A percentile compares a stretch with the other conserved stretches of the same genome.
Evolutionary conservation across 768 basidiomycete genomes (phyloP).

Genomic region (Flagelloscypha sp.): DNA sequence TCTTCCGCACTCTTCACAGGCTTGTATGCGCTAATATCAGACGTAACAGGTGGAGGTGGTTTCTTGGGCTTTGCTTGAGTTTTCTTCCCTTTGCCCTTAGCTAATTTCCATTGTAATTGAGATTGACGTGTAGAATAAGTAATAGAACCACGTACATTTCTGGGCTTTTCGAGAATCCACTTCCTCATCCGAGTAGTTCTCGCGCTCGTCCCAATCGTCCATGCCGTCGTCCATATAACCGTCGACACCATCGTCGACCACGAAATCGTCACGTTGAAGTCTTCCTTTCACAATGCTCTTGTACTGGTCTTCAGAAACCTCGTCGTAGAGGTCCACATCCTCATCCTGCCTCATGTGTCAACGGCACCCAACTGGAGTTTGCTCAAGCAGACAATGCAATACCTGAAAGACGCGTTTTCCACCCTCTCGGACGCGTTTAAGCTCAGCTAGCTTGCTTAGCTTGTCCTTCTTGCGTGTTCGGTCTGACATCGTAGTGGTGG

Average conservation of each 20-base stretch:
- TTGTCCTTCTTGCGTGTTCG: conserved; percentile 20
- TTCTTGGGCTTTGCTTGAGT: conserved; percentile 36
- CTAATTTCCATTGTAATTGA: conserved; percentile 4
- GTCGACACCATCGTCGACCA: conserved; percentile 84
- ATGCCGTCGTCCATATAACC: conserved; percentile 96
- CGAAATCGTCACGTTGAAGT: conserved; percentile 85
- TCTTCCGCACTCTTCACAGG: conserved; percentile 66
- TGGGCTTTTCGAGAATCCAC: conserved; percentile 32
- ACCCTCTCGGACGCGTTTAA: conserved; percentile 52
- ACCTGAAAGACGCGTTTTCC: conserved; percentile 55
- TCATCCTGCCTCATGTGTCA: conserved; percentile 30
- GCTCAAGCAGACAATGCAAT: conserved; percentile 2
- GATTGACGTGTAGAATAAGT: conserved; percentile 6
- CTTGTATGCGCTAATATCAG: conserved; percentile 74
- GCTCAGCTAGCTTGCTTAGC: conserved; percentile 47
- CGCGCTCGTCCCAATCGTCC: conserved; percentile 82
- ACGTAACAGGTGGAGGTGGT: conserved; percentile 42
- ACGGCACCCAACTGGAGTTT: conserved; percentile 10
- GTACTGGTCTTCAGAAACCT: conserved; percentile 87
- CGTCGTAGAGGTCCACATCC: conserved; percentile 74
- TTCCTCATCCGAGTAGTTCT: conserved; percentile 50
- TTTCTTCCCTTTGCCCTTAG: conserved; percentile 38
- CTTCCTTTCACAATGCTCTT: conserved; percentile 74
- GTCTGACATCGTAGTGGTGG: not conserved
- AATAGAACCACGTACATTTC: conserved; percentile 26